A percentile compares a stretch with the other conserved stretches of the same genome.
These are phyloP conservation scores for Pleurotus djamor DNA, from an alignment of 768 basidiomycete genomes.

Conservation along the genomic window DNA sequence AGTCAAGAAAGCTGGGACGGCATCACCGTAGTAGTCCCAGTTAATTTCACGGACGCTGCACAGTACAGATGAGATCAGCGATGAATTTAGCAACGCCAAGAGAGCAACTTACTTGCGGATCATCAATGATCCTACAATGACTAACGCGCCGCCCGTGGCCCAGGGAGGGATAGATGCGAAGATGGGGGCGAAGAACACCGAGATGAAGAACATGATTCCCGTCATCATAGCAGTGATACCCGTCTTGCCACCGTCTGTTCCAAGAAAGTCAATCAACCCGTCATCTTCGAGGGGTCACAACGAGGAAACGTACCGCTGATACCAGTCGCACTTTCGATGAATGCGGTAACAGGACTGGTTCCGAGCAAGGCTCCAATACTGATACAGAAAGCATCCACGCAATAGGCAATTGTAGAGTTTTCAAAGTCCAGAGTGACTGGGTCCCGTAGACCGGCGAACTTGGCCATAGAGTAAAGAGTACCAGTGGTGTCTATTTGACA, in stretches of 20 bases:
- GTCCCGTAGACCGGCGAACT: constrained; percentile 86
- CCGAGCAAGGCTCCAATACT: constrained; percentile 81
- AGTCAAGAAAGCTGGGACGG: constrained; percentile 85
- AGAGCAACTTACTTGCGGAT: constrained; percentile 62
- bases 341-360: constrained; percentile 80
- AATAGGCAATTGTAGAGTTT: constrained; percentile 78
- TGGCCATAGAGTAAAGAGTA: constrained; percentile 89
- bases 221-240: constrained; percentile 76
- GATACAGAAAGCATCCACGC: constrained; percentile 79
- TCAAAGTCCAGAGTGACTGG: constrained; percentile 87
- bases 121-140: constrained; percentile 89
- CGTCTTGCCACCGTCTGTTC: constrained; percentile 81
- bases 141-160: constrained; percentile 85
- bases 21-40: constrained; percentile 86
- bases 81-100: neutral
- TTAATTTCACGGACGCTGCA: constrained; percentile 77
- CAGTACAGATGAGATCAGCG: neutral
- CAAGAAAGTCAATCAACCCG: neutral
- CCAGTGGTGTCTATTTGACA: constrained; percentile 50
- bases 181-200: constrained; percentile 85
- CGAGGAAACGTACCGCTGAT: constrained; percentile 51
- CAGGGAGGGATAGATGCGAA: constrained; percentile 85
- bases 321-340: constrained; percentile 81
- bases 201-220: constrained; percentile 77
- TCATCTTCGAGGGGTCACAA: neutral